A percentile compares a stretch with the other conserved stretches of the same genome.
Conservation (phyloP, 1,139 yeast species). For the Yamadazyma diospyri region DNA sequence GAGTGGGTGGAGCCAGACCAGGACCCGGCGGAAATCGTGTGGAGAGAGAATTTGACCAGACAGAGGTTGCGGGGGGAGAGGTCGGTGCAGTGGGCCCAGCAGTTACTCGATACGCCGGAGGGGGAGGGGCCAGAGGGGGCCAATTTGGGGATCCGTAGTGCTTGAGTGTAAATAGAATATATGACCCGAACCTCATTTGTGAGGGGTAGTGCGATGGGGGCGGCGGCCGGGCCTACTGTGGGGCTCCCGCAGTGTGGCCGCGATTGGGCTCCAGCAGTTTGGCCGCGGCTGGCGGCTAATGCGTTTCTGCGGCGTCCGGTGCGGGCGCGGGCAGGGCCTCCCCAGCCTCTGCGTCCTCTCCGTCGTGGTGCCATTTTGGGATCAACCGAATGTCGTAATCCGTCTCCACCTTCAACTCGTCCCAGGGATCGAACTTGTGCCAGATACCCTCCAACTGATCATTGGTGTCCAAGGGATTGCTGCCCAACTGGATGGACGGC, state of each 20-base stretch:
- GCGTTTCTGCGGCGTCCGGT: too few species aligned
- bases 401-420: constrained; percentile 43
- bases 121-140: too few species aligned
- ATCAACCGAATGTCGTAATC: constrained; percentile 43
- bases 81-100: constrained; percentile 36
- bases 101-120: too few species aligned
- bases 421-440: constrained; percentile 53
- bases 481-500: constrained; percentile 39
- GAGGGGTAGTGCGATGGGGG: too few species aligned
- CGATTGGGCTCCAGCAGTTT: too few species aligned
- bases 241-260: too few species aligned
- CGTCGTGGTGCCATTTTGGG: constrained; percentile 27
- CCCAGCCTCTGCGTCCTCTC: not conserved
- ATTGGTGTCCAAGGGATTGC: constrained; percentile 33
- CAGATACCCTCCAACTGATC: constrained; percentile 46
- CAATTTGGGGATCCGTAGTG: too few species aligned
- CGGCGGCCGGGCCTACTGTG: too few species aligned
- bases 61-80: constrained; percentile 18
- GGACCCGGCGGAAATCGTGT: constrained; percentile 67
- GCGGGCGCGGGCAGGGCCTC: too few species aligned
- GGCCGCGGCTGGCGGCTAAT: too few species aligned
- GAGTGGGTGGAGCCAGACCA: constrained; percentile 81
- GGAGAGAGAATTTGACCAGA: constrained; percentile 40
- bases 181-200: too few species aligned
- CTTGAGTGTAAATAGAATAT: too few species aligned